Base-by-base conservation (phyloP, 805 yeast genomes). In the Diddensiella santjacobensis region DNA sequence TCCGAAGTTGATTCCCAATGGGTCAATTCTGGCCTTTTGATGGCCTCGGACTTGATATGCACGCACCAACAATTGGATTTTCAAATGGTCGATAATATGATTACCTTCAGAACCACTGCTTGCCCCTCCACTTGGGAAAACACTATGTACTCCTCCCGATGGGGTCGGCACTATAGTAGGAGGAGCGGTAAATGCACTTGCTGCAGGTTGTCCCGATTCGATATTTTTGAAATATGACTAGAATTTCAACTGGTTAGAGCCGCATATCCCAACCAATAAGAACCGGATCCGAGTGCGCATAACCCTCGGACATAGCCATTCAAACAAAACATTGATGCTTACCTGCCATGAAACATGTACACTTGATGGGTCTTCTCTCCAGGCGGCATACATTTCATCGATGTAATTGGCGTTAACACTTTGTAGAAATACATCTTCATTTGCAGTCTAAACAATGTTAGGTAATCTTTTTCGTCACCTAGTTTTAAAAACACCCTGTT, bases 11-110 rank as follows among this genome's bases (percentile, higher is more conserved):
- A 91, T 85, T 31, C 85, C 91, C 64, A 93, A 74, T n/a, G 99
- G 99, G 70, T 93, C 99, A 53, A 89, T 83, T 60, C 82, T 84
- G 40, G 98, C 97, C 73, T 87, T 87, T 69, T 83, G 85, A 70
- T 93, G 99, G 58, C 99, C 99, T 71, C 98, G 83, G 45, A 93
- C 99, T 74, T 93, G 99, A 72, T 90, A 93, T 24, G 99, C 99
- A 70, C 99, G 86, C 55, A 95, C 97, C 61, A 93, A 77, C 60
- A 93, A 79, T 76, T 93, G 99, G 15, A 89, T 95, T 70, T 93
- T 93, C 75, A 93, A 79, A 68, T 93, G 98, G 54, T 87, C 77
- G 55, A 85, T 77, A 40, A 90, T 87, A 62, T 81, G 79, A 55
- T 72, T 67, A 51, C 67, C 68, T 43, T 77, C 75, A 10, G 44